Evolutionary conservation across 345 rosid species (phyloP).

Genomic region (Eucalyptus cloeziana): DNA sequence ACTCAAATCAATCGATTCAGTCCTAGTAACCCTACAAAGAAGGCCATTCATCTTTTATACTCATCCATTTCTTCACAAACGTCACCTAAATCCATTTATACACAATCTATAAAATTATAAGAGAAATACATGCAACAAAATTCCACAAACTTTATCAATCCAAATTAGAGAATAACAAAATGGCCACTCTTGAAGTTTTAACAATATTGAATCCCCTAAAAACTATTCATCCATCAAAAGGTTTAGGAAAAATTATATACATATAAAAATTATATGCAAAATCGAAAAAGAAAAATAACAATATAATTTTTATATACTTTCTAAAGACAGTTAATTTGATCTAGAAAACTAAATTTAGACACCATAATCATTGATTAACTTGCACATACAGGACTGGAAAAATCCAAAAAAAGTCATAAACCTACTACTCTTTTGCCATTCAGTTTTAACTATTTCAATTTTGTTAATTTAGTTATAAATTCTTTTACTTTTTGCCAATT

Average conservation of each 20-base stretch:
- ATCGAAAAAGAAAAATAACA: neutral
- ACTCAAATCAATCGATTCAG: accelerated
- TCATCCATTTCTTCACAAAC: neutral
- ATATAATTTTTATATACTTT: neutral
- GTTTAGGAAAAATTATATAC: neutral
- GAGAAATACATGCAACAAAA: neutral
- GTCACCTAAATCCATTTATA: neutral
- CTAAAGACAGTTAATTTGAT: neutral
- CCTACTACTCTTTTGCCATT: neutral
- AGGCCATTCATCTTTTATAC: neutral
- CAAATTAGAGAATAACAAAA: neutral
- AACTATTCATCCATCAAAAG: neutral
- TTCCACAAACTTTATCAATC: neutral
- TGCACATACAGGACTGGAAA: too few relatives aligned
- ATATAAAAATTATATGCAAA: neutral
- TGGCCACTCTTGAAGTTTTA: neutral
- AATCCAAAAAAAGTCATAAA: too few relatives aligned
- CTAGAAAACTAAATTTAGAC: neutral
- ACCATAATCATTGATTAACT: neutral
- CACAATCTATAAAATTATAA: neutral
- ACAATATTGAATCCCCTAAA: neutral
- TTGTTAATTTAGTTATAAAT: too few relatives aligned
- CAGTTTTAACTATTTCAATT: too few relatives aligned
- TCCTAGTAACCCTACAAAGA: neutral
- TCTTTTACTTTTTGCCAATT: accelerated